These are phyloP conservation scores for Raffaelea albimanens DNA, from an alignment of 2,329 filamentous ascomycete species.

Conservation along the genomic window DNA sequence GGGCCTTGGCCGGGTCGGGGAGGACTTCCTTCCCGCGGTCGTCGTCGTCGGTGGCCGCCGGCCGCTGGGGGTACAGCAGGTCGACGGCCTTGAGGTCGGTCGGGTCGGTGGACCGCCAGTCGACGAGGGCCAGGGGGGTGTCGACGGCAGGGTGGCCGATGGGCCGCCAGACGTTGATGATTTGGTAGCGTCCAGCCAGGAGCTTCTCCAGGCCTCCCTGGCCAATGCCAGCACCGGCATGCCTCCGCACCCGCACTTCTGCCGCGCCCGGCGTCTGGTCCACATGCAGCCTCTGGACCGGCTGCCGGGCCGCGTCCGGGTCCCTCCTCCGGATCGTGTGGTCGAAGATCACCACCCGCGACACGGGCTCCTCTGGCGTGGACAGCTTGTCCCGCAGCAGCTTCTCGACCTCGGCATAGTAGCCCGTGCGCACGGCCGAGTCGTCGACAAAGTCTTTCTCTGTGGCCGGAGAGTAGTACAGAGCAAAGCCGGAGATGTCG, in stretches of 20 bases:
- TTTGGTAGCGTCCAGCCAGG: conserved; percentile 49
- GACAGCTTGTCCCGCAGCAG: conserved; percentile 43
- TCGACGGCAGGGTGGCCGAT: conserved; percentile 53
- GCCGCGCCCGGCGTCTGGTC: conserved; percentile 60
- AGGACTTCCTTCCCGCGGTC: conserved; percentile 49
- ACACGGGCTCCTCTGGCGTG: conserved; percentile 27
- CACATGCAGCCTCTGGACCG: conserved; percentile 62
- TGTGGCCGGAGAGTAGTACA: conserved; percentile 37
- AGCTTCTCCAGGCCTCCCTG: conserved; percentile 43
- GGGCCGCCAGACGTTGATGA: conserved; percentile 64
- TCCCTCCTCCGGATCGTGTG: conserved; percentile 55
- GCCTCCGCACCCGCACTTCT: conserved; percentile 50
- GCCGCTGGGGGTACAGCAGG: conserved; percentile 49
- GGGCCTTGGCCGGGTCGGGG: conserved; percentile 33
- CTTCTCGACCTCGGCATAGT: conserved; percentile 53
- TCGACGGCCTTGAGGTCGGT: conserved; percentile 51
- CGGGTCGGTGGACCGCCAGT: conserved; percentile 50
- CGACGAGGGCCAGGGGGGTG: conserved; percentile 54
- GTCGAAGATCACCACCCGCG: conserved; percentile 60
- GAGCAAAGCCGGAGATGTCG: conserved; percentile 49
- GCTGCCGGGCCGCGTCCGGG: conserved; percentile 47
- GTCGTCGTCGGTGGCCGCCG: conserved; percentile 25
- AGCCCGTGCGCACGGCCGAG: conserved; percentile 39
- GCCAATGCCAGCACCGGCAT: conserved; percentile 40
- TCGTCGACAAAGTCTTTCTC: conserved; percentile 50